Evolutionary conservation across 768 basidiomycete genomes (phyloP).

Genomic region (Suillus subalutaceus): DNA sequence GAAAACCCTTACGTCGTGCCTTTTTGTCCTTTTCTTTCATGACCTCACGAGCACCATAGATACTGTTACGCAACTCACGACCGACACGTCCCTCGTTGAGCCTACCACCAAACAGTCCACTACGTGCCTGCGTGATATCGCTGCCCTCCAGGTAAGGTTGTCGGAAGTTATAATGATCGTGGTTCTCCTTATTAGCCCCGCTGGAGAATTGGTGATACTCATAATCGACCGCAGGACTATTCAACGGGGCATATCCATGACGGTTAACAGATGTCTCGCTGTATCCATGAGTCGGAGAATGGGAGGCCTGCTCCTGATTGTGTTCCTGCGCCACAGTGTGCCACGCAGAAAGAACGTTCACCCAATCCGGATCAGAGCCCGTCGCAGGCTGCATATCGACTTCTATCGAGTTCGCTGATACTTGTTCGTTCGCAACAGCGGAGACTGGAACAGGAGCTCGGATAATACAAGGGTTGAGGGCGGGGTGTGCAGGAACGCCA

Average conservation of each 20-base stretch:
- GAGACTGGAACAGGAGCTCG: slow-evolving; percentile 22
- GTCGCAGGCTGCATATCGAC: slow-evolving; percentile 39
- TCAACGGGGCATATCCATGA: slow-evolving; percentile 14
- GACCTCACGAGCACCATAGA: slow-evolving; percentile 36
- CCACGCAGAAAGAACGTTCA: slow-evolving; percentile 41
- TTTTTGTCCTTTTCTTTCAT: slow-evolving; percentile 58
- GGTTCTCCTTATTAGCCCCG: slow-evolving; percentile 45
- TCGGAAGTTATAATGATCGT: slow-evolving; percentile 18
- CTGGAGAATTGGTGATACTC: slow-evolving; percentile 12
- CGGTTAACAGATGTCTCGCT: slow-evolving; percentile 1
- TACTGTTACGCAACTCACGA: slow-evolving; percentile 57
- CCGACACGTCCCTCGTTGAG: slow-evolving; percentile 36
- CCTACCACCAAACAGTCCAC: slow-evolving; percentile 37
- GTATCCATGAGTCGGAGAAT: slow-evolving; percentile 26
- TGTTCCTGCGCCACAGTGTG: slow-evolving; percentile 19
- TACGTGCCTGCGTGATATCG: slow-evolving; percentile 25
- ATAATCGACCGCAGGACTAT: slow-evolving; percentile 15
- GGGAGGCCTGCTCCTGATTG: slow-evolving; percentile 14
- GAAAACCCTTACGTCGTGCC: slow-evolving; percentile 50
- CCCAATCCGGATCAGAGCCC: slow-evolving; percentile 49
- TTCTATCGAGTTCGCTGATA: not conserved
- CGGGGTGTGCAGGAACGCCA: slow-evolving; percentile 18
- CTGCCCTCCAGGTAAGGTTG: slow-evolving; percentile 18
- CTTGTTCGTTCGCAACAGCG: not conserved
- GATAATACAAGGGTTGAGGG: slow-evolving; percentile 16